These are phyloP conservation scores for Chaetomium sp. DNA, from an alignment of 2,329 filamentous ascomycete species.

Conservation along the genomic window DNA sequence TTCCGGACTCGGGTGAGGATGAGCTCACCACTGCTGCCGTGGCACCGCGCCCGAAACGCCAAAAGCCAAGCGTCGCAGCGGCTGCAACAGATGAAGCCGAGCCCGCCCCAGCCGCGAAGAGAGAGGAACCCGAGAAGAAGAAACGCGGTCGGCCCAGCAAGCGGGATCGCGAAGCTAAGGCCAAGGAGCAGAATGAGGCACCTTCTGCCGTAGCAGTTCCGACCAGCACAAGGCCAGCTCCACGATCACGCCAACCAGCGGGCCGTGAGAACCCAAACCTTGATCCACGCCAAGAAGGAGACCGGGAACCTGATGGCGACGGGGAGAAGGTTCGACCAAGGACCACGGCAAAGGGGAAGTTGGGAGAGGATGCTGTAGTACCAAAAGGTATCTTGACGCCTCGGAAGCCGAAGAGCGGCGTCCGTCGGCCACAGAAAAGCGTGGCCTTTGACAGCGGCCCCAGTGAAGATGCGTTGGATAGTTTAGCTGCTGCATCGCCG, in stretches of 20 bases:
- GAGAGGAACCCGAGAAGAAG: slow-evolving; percentile 19
- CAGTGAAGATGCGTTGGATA: slow-evolving; percentile 56
- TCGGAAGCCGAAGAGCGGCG: slow-evolving; percentile 40
- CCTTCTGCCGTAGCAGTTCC: neutral
- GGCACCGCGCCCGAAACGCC: neutral
- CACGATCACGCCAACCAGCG: neutral
- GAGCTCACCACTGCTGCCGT: slow-evolving; percentile 24
- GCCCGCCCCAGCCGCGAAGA: neutral
- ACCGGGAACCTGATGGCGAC: neutral
- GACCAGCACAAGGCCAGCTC: neutral
- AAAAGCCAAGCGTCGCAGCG: neutral
- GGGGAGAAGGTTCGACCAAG: neutral
- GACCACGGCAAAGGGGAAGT: neutral
- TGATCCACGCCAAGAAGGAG: neutral
- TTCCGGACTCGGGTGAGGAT: slow-evolving; percentile 36
- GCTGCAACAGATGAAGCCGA: neutral
- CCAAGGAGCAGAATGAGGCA: neutral
- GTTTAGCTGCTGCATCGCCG: slow-evolving; percentile 39
- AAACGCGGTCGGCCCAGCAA: slow-evolving; percentile 30
- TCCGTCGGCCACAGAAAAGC: slow-evolving; percentile 51
- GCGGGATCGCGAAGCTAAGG: slow-evolving; percentile 14
- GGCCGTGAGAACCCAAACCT: neutral
- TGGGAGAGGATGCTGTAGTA: slow-evolving; percentile 28
- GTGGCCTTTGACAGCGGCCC: slow-evolving; percentile 52
- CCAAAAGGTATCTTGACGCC: slow-evolving; percentile 62